Evolutionary conservation across 1,284 basidiomycete species (phyloP).

Genomic region (Ustilago loliicola): DNA sequence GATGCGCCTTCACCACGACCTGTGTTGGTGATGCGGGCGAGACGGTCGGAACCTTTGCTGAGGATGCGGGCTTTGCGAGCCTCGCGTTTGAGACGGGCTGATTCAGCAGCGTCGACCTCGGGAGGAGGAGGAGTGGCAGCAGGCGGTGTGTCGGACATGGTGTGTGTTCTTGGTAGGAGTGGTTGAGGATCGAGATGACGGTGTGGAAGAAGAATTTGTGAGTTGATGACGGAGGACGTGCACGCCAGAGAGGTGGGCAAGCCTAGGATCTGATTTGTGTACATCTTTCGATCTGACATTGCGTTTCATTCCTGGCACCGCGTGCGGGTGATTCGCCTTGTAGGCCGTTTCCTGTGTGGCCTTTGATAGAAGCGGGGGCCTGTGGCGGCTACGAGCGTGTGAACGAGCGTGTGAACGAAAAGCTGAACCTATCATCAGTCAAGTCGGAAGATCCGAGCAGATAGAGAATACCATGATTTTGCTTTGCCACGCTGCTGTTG

Average conservation of each 20-base stretch:
- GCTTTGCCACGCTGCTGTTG: background rate
- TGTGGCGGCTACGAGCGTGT: too few species aligned
- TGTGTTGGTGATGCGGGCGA: slow-evolving; percentile 68
- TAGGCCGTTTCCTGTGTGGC: too few species aligned
- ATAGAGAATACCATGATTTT: background rate
- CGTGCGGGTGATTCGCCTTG: too few species aligned
- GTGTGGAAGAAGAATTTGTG: background rate
- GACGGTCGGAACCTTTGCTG: slow-evolving; percentile 64
- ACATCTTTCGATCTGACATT: background rate
- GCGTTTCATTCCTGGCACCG: too few species aligned
- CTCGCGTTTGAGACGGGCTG: slow-evolving; percentile 64
- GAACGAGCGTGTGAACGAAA: too few species aligned
- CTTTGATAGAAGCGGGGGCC: too few species aligned
- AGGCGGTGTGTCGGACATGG: slow-evolving; percentile 29
- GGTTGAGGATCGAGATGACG: slow-evolving; percentile 2
- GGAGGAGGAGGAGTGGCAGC: background rate
- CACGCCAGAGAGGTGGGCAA: background rate
- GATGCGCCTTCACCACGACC: slow-evolving; percentile 65
- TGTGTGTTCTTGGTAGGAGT: slow-evolving; percentile 6
- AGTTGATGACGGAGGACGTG: slow-evolving; percentile 22
- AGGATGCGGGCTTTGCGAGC: slow-evolving; percentile 68
- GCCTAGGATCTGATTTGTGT: background rate
- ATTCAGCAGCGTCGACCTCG: slow-evolving; percentile 50
- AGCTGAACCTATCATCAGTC: background rate
- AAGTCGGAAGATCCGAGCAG: background rate